These are phyloP conservation scores for Eucalyptus guilfoylei DNA, from an alignment of 345 rosid genomes.

Conservation along the genomic window DNA sequence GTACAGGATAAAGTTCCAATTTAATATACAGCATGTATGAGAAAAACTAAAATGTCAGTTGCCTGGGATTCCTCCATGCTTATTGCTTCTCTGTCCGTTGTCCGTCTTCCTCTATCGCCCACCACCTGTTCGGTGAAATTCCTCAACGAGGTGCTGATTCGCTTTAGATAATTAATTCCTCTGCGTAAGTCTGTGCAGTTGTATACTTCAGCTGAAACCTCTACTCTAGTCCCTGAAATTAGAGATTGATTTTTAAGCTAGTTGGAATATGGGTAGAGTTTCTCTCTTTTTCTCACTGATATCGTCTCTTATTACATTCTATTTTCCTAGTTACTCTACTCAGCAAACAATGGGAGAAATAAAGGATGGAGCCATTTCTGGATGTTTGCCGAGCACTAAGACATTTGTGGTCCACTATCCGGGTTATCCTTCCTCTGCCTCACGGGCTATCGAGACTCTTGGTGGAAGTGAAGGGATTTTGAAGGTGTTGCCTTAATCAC, in stretches of 20 bases:
- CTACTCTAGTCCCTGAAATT: neutral
- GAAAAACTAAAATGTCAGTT: neutral
- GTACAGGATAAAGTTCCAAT: neutral
- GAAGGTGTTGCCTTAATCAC: conserved; percentile 13
- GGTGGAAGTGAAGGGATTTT: conserved; percentile 68
- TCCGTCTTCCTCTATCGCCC: neutral
- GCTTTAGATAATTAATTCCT: neutral
- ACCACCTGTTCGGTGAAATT: neutral
- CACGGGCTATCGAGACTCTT: conserved; percentile 70
- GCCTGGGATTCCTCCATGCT: neutral
- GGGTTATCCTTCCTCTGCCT: conserved; percentile 67
- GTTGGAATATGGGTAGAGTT: neutral
- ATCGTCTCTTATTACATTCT: neutral
- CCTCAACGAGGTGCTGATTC: neutral
- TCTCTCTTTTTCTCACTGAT: neutral
- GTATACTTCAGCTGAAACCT: neutral
- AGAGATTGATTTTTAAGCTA: neutral
- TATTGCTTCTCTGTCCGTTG: neutral
- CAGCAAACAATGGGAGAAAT: conserved; percentile 45
- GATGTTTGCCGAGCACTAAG: conserved; percentile 45
- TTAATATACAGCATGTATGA: neutral
- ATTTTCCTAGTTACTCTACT: neutral
- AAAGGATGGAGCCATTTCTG: conserved; percentile 53
- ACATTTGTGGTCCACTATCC: conserved; percentile 71
- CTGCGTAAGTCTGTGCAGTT: neutral